Evolutionary conservation across 2,329 filamentous ascomycete genomes (phyloP).

Genomic region (Penicillium expansum): DNA sequence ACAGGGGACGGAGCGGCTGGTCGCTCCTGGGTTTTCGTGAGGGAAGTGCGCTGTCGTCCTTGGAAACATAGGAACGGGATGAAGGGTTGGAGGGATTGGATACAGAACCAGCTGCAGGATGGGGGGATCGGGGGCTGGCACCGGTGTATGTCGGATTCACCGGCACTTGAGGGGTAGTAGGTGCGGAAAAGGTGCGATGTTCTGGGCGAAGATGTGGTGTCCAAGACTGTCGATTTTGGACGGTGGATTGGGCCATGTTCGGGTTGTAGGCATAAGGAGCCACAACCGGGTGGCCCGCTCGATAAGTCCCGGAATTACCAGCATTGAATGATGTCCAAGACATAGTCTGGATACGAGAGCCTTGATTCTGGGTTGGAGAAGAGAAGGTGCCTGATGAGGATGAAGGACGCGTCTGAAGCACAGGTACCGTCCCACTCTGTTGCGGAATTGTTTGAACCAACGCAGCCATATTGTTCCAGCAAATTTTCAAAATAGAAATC

Average conservation of each 20-base stretch:
- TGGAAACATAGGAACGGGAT: slow-evolving; percentile 42
- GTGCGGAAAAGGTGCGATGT: slow-evolving; percentile 54
- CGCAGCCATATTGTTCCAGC: slow-evolving; percentile 67
- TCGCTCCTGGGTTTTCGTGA: slow-evolving; percentile 40
- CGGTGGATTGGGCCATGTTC: slow-evolving; percentile 53
- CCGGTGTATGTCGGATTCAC: slow-evolving; percentile 30
- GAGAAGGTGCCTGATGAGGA: slow-evolving; percentile 61
- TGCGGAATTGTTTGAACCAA: slow-evolving; percentile 78
- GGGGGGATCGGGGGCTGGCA: slow-evolving; percentile 38
- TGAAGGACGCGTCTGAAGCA: slow-evolving; percentile 70
- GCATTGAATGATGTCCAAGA: slow-evolving; percentile 44
- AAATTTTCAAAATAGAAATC: slow-evolving; percentile 13
- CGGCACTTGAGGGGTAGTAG: slow-evolving; percentile 45
- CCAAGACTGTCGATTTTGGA: slow-evolving; percentile 54
- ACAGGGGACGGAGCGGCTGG: slow-evolving; percentile 41
- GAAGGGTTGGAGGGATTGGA: slow-evolving; percentile 54
- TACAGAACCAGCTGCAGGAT: slow-evolving; percentile 53
- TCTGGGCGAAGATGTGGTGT: slow-evolving; percentile 57
- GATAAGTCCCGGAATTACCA: slow-evolving; percentile 45
- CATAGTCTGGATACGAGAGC: slow-evolving; percentile 38
- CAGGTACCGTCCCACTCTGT: slow-evolving; percentile 68
- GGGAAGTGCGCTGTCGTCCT: slow-evolving; percentile 50
- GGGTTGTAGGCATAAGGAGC: slow-evolving; percentile 80
- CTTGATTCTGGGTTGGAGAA: slow-evolving; percentile 33
- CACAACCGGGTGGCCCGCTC: slow-evolving; percentile 58